Conservation (phyloP, 1,284 basidiomycete genomes). For the Microbotryum lychnidis-dioicae region DNA sequence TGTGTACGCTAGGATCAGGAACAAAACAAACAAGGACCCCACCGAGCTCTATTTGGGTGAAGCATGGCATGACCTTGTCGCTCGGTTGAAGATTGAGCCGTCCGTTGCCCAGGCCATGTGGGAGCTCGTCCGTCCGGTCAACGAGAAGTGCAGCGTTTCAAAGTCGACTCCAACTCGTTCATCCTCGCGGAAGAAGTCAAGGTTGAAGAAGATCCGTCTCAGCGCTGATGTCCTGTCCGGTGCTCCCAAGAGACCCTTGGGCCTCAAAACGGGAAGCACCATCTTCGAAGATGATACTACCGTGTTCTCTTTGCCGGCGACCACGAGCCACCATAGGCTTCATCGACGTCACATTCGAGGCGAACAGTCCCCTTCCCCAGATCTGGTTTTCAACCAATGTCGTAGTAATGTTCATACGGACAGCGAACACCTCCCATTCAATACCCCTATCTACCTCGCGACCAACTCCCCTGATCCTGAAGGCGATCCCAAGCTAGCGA, state of each 20-base stretch:
- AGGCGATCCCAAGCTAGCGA: slow-evolving; percentile 2
- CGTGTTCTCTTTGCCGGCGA: slow-evolving; percentile 5
- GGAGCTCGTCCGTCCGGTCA: background rate
- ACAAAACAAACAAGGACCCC: slow-evolving; percentile 36
- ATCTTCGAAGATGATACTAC: background rate
- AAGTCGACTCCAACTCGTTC: too few relatives aligned
- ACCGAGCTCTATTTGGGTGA: slow-evolving; percentile 5
- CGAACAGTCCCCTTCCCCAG: background rate
- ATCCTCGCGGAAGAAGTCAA: too few relatives aligned
- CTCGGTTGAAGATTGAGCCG: background rate
- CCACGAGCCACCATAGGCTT: background rate
- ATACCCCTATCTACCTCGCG: slow-evolving; percentile 19
- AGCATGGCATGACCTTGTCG: slow-evolving; percentile 10
- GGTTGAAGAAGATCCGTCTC: too few relatives aligned
- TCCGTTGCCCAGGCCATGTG: background rate
- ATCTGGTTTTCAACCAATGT: slow-evolving; percentile 8
- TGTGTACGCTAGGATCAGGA: slow-evolving; percentile 54
- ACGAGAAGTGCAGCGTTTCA: background rate
- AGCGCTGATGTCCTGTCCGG: too few relatives aligned
- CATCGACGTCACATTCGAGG: background rate
- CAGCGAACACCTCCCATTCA: background rate
- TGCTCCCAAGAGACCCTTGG: background rate
- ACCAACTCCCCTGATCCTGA: slow-evolving; percentile 11
- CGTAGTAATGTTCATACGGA: slow-evolving; percentile 1
- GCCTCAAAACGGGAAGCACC: background rate